Percentiles rank a stretch among this genome's conserved stretches.
Evolutionary conservation across 2,329 filamentous ascomycete species (phyloP).

Genomic region (Trichophyton simii): DNA sequence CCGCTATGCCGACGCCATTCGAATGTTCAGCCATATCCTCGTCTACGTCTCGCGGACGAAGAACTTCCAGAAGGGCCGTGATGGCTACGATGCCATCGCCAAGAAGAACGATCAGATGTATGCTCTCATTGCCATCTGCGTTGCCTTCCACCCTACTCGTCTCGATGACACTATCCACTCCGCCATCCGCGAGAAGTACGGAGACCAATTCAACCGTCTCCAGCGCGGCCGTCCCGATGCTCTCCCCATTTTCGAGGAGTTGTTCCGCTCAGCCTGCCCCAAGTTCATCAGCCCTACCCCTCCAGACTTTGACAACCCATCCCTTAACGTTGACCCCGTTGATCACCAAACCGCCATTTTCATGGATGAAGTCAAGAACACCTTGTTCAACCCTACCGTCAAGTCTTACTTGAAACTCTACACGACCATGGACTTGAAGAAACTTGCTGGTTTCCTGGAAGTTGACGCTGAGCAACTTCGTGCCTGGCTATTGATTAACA

Average conservation of each 20-base stretch:
- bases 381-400: conserved; percentile 93
- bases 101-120: conserved; percentile 99
- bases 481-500: conserved; percentile 89
- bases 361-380: conserved; percentile 99
- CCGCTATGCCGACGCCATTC: conserved; percentile 96
- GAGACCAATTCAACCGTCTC: conserved; percentile 91
- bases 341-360: conserved; percentile 96
- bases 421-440: conserved; percentile 98
- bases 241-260: conserved; percentile 92
- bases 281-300: conserved; percentile 98
- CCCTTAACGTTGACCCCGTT: conserved; percentile 88
- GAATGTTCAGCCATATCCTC: conserved; percentile 99
- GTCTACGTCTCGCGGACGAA: conserved; percentile 98
- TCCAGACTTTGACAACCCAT: conserved; percentile 93
- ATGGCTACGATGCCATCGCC: conserved; percentile 87
- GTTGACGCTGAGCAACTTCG: conserved; percentile 93
- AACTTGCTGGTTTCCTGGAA: conserved; percentile 93
- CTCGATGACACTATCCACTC: conserved; percentile 99
- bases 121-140: conserved; percentile 94
- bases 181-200: conserved; percentile 95
- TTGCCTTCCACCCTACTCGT: conserved; percentile 91
- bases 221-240: conserved; percentile 92
- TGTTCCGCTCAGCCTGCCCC: conserved; percentile 94
- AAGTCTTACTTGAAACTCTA: conserved; percentile 98
- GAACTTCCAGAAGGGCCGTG: conserved; percentile 97